Conservation (phyloP, 208 protist genomes). For the Balamuthia mandrillaris region DNA sequence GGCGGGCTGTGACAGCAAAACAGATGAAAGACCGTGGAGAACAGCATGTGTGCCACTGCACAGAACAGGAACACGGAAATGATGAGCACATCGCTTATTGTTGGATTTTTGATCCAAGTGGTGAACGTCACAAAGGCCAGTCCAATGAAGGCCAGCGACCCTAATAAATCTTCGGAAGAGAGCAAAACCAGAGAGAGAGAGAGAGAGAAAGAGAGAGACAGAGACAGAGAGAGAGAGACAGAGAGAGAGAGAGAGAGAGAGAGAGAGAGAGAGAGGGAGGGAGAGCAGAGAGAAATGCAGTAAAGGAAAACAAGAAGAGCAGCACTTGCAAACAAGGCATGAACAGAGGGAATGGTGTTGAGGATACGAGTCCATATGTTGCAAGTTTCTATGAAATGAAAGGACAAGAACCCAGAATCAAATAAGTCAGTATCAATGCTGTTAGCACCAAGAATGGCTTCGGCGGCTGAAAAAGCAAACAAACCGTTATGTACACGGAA, state of each 20-base stretch:
- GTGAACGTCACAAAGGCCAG: not conserved
- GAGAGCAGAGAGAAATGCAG: not conserved
- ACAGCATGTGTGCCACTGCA: not conserved
- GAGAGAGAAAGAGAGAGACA: no score
- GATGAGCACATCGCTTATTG: not conserved
- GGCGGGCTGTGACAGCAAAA: not conserved
- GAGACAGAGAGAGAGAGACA: no score
- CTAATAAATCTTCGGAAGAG: not conserved
- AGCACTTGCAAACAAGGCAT: not conserved
- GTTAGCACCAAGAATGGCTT: not conserved
- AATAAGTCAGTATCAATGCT: not conserved
- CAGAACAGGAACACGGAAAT: not conserved
- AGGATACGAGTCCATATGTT: conserved; percentile 1
- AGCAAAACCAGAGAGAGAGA: no score
- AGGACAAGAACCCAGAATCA: not conserved
- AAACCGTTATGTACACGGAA: not conserved
- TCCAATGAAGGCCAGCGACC: not conserved
- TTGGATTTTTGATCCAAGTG: not conserved
- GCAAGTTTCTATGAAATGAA: not conserved
- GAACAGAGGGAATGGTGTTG: not conserved
- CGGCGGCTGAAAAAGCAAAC: not conserved
- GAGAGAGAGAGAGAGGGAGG: no score
- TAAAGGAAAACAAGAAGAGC: not conserved
- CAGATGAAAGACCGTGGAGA: not conserved
- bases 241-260: no score